These are phyloP conservation scores for Ustilago hordei DNA, from an alignment of 1,284 basidiomycete species.

Conservation along the genomic window DNA sequence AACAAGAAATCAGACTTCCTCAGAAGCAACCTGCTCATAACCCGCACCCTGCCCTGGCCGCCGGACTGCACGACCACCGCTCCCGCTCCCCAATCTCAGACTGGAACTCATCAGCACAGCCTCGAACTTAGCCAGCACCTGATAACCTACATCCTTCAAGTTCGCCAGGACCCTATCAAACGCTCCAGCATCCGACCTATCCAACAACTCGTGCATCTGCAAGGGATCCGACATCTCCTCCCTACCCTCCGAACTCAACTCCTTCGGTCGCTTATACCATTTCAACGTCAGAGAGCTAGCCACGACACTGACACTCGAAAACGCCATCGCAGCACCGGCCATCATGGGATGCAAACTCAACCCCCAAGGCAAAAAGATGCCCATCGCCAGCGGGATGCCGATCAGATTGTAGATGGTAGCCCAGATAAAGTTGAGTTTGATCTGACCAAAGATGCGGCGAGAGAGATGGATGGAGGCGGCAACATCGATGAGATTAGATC, in stretches of 20 bases:
- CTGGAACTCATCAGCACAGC: constrained; percentile 15
- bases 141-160: constrained; percentile 47
- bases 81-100: constrained; percentile 18
- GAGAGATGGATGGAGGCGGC: constrained; percentile 94
- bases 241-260: constrained; percentile 18
- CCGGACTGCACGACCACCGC: neutral
- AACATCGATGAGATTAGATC: constrained; percentile 93
- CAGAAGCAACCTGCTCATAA: constrained; percentile 42
- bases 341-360: constrained; percentile 97
- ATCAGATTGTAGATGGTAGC: constrained; percentile 82
- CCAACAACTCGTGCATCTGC: constrained; percentile 37
- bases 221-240: constrained; percentile 13
- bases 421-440: constrained; percentile 75
- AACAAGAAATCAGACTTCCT: constrained; percentile 16
- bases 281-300: constrained; percentile 86
- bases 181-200: constrained; percentile 42
- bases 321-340: constrained; percentile 97
- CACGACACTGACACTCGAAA: constrained; percentile 95
- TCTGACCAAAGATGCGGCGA: constrained; percentile 87
- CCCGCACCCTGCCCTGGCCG: constrained; percentile 14
- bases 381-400: constrained; percentile 99
- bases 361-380: constrained; percentile 90
- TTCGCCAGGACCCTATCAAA: constrained; percentile 45
- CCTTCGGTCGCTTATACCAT: constrained; percentile 69
- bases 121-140: constrained; percentile 46